These are phyloP conservation scores for Solanum chilense DNA, from an alignment of 257 asterid species.

Conservation along the genomic window DNA sequence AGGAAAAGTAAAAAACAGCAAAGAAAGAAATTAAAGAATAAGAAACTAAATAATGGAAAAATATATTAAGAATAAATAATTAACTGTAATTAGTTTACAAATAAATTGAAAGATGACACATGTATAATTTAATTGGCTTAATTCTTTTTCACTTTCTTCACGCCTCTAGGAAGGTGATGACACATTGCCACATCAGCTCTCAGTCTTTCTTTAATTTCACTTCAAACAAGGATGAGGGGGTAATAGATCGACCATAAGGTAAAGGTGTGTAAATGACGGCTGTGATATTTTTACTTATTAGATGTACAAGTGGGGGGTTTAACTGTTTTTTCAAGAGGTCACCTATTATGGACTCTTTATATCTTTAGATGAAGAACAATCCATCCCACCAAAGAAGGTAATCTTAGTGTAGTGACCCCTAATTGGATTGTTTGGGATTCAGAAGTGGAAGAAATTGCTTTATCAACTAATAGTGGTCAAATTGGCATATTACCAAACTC, in stretches of 20 bases:
- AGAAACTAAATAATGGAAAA: neutral
- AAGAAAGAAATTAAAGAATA: neutral
- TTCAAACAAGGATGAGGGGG: neutral
- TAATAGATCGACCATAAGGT: neutral
- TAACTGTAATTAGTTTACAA: neutral
- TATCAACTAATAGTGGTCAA: neutral
- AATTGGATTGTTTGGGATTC: neutral
- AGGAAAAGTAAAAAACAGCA: neutral
- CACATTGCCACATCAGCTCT: neutral
- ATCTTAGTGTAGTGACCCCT: neutral
- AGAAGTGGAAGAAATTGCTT: neutral
- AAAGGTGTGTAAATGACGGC: neutral
- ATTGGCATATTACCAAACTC: neutral
- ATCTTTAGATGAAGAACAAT: neutral
- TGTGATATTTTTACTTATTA: neutral
- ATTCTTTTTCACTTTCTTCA: neutral
- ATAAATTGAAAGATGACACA: neutral
- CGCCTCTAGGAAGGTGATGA: neutral
- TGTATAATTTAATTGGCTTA: neutral
- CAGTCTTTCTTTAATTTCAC: neutral
- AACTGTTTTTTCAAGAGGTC: neutral
- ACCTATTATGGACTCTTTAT: neutral
- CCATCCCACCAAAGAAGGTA: neutral
- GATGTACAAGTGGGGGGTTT: neutral
- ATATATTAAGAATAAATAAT: too few species aligned